Evolutionary conservation across 2,329 filamentous ascomycete genomes (phyloP).

Genomic region (Hypoxylon sp.): DNA sequence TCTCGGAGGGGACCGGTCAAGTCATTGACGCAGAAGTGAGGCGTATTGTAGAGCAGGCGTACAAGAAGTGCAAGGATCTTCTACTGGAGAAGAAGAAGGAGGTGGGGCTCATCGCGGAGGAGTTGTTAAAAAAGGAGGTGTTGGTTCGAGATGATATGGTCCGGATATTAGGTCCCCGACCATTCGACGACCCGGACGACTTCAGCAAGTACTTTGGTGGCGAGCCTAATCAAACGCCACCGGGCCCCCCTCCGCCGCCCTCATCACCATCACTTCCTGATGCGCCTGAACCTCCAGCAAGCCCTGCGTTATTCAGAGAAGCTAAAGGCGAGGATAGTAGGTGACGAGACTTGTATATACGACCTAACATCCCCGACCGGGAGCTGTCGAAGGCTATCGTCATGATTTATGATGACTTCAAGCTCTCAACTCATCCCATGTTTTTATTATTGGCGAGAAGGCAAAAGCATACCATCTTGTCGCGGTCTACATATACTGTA

Average conservation of each 20-base stretch:
- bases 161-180: slow-evolving; percentile 84
- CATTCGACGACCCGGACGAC: slow-evolving; percentile 87
- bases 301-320: slow-evolving; percentile 51
- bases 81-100: slow-evolving; percentile 89
- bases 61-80: slow-evolving; percentile 89
- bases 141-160: slow-evolving; percentile 93
- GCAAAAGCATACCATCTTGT: slow-evolving; percentile 14
- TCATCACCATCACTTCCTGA: slow-evolving; percentile 62
- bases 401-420: slow-evolving; percentile 38
- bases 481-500: slow-evolving; percentile 37
- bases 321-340: slow-evolving; percentile 47
- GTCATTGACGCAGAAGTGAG: slow-evolving; percentile 93
- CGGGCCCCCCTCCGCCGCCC: slow-evolving; percentile 64
- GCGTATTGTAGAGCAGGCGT: slow-evolving; percentile 91
- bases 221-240: slow-evolving; percentile 69
- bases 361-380: slow-evolving; percentile 15
- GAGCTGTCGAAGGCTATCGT: slow-evolving; percentile 39
- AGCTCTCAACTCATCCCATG: slow-evolving; percentile 53
- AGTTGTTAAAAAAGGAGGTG: slow-evolving; percentile 92
- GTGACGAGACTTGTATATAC: slow-evolving; percentile 42
- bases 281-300: slow-evolving; percentile 52
- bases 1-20: slow-evolving; percentile 93
- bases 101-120: slow-evolving; percentile 91
- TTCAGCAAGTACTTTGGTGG: slow-evolving; percentile 94
- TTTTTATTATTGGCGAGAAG: slow-evolving; percentile 37